Percentiles rank a stretch among this genome's conserved stretches.
Conservation (phyloP, 2,329 filamentous ascomycete genomes). For the Trichoderma guizhouense region DNA sequence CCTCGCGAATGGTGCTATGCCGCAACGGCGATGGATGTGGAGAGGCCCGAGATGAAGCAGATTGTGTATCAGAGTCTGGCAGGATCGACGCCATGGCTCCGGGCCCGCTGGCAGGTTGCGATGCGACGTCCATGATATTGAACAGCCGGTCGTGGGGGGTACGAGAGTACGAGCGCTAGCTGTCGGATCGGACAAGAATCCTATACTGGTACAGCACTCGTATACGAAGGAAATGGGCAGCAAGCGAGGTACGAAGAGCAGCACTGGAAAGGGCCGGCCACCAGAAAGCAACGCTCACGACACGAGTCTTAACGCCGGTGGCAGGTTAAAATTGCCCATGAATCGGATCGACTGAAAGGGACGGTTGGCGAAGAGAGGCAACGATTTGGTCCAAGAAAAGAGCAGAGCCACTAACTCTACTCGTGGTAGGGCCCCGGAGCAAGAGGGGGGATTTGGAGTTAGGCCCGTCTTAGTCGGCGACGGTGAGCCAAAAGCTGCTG, state of each 20-base stretch:
- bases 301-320: constrained; percentile 19
- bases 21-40: constrained; percentile 16
- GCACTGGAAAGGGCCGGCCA: not conserved
- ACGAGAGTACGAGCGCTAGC: constrained; percentile 7
- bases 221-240: no score
- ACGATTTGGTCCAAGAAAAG: constrained; percentile 3
- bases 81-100: constrained; percentile 18
- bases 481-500: not conserved
- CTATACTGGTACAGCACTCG: no score
- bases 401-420: not conserved
- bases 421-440: constrained; percentile 6
- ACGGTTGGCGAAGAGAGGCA: constrained; percentile 1
- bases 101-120: constrained; percentile 19
- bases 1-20: not conserved
- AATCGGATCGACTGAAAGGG: constrained; percentile 16
- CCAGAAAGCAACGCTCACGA: constrained; percentile 11
- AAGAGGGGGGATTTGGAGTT: constrained; percentile 1
- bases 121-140: constrained; percentile 25
- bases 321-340: constrained; percentile 18
- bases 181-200: not conserved
- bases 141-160: constrained; percentile 16
- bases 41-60: constrained; percentile 37
- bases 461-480: not conserved
- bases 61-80: constrained; percentile 36
- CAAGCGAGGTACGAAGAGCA: not conserved